Conservation (phyloP, 352 stramenopile genomes). For the Globisporangium alternatum region DNA sequence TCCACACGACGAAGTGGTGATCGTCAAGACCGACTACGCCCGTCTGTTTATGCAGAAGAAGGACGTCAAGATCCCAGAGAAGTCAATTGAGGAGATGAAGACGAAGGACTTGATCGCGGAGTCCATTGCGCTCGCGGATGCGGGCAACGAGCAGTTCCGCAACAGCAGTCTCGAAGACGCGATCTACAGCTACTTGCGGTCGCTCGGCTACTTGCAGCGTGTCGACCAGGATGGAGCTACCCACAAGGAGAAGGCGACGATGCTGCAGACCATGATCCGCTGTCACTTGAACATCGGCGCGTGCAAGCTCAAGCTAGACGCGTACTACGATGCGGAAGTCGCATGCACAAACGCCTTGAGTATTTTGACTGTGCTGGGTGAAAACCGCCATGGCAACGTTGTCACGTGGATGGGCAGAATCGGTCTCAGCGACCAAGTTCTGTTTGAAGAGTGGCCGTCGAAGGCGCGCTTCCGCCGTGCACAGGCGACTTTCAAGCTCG, state of each 20-base stretch:
- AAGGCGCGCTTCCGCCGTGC: conserved; percentile 84
- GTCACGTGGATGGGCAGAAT: conserved; percentile 84
- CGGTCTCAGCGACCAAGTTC: conserved; percentile 68
- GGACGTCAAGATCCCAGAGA: conserved; percentile 64
- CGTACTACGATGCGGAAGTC: conserved; percentile 65
- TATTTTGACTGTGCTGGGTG: conserved; percentile 69
- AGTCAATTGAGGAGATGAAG: conserved; percentile 68
- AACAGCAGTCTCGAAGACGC: conserved; percentile 56
- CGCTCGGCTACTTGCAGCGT: conserved; percentile 67
- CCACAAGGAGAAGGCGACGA: conserved; percentile 84
- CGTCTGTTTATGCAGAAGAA: conserved; percentile 81
- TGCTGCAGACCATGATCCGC: conserved; percentile 87
- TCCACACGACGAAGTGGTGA: conserved; percentile 54
- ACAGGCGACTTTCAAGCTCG: conserved; percentile 69
- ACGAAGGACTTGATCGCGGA: conserved; percentile 74
- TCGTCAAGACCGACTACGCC: conserved; percentile 63
- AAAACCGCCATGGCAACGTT: conserved; percentile 79
- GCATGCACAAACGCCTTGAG: conserved; percentile 81
- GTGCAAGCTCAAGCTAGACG: conserved; percentile 79
- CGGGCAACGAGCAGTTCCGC: conserved; percentile 74
- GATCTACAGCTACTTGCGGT: conserved; percentile 72
- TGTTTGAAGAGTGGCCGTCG: conserved; percentile 85
- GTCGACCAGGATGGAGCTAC: conserved; percentile 74
- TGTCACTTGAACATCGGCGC: conserved; percentile 85
- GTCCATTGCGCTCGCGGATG: conserved; percentile 58